Evolutionary conservation across 352 stramenopile species (phyloP), one percentile per base, ranked within the genome.

Genomic region (Phytophthora pistaciae): DNA sequence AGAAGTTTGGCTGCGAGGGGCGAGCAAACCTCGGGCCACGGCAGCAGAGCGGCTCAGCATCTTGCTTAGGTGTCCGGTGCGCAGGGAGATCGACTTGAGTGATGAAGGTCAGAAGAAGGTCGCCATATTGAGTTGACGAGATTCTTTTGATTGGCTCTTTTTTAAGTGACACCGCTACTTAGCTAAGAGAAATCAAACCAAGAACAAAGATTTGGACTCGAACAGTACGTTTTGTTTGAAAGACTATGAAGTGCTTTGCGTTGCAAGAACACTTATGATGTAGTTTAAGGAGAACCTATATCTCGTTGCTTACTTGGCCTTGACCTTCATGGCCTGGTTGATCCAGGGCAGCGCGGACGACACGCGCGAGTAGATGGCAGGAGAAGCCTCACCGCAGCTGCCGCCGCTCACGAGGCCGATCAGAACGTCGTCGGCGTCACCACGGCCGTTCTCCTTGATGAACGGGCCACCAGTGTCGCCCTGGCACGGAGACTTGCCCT

Each of bases 341-440:
- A 76, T 79, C 58, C 58, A 79, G 0, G 57, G 55, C 2, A 74
- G 53, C 8, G 50, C 62, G 16, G 64, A 74, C 18, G 72, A 77
- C 40, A 79, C 68, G 14, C 68, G 72, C 13, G 72, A 52, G 56
- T 71, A 74, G 25, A 74, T 69, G 23, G 59, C 48, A 4, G 72
- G 71, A 0, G 60, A 70, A 7, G 56, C 63, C 68, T 66, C 79
- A 50, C 74, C 90, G 38, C 70, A 77, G n/a, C 70, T 64, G 14
- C 75, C 78, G 58, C 80, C 90, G 52, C 60, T 79, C 7, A 85
- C 68, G 20, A 90, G 21, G n/a, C 86, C 86, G 4, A 91, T 79
- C 10, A 90, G 48, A 5, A 77, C 59, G 78, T 88, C 64, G 69
- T 77, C 57, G 48, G 57, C 40, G 57, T 75, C 55, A 33, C 58